phyloP scores from a whole-genome alignment of 75 land plant species.

The Sequoiadendron giganteum region DNA sequence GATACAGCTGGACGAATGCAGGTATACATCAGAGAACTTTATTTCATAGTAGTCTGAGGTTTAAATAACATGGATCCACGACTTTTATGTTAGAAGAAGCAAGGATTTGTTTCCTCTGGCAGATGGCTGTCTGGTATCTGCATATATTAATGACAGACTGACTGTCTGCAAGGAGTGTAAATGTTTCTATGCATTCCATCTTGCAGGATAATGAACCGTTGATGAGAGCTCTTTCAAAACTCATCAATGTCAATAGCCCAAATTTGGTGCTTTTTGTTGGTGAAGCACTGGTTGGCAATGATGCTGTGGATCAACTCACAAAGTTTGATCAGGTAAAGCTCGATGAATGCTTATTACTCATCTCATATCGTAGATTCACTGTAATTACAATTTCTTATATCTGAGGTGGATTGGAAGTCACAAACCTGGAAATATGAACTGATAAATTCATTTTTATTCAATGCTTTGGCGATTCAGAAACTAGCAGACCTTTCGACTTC shows the following conservation, averaged over 20 bases:
- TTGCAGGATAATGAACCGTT: constrained; percentile 94
- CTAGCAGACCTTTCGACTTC: constrained; percentile 83
- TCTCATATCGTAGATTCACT: background rate
- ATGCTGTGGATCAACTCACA: constrained; percentile 94
- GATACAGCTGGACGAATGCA: constrained; percentile 99
- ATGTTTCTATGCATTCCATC: constrained; percentile 3
- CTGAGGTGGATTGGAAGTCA: background rate
- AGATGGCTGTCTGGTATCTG: background rate
- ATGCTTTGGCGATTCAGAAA: constrained; percentile 55
- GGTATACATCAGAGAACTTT: constrained; percentile 32
- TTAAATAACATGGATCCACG: background rate
- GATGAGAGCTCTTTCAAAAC: constrained; percentile 96
- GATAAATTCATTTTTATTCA: background rate
- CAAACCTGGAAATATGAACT: background rate
- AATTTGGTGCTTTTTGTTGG: constrained; percentile 96
- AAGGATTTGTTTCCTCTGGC: background rate
- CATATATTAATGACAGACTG: background rate
- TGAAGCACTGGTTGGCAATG: constrained; percentile 98
- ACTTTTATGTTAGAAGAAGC: background rate
- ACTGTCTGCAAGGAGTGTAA: background rate
- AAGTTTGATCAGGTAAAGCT: constrained; percentile 87
- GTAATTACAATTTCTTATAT: background rate
- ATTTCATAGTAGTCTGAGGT: background rate
- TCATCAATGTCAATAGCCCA: constrained; percentile 87
- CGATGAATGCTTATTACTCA: background rate